These are phyloP conservation scores for Teratosphaeria destructans DNA, from an alignment of 2,329 filamentous ascomycete genomes.

Conservation along the genomic window DNA sequence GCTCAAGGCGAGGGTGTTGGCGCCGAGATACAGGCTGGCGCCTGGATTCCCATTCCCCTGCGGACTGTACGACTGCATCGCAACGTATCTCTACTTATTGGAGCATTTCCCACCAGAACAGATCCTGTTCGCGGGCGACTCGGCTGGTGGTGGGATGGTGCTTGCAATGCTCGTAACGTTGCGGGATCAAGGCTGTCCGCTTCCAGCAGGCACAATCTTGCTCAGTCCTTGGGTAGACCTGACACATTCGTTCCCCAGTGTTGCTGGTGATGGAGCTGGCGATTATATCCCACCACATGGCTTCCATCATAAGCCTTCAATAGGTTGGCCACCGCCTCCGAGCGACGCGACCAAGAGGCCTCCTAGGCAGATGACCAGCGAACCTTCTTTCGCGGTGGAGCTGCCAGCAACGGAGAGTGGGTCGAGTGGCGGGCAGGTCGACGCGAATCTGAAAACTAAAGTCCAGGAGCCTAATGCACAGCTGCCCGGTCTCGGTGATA, in stretches of 20 bases:
- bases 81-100: slow-evolving; percentile 76
- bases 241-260: slow-evolving; percentile 88
- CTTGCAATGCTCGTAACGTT: slow-evolving; percentile 67
- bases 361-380: slow-evolving; percentile 12
- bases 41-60: slow-evolving; percentile 96
- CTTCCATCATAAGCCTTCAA: slow-evolving; percentile 82
- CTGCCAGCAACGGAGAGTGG: slow-evolving; percentile 15
- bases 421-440: slow-evolving; percentile 5
- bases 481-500: slow-evolving; percentile 19
- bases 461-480: slow-evolving; percentile 6
- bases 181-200: slow-evolving; percentile 69
- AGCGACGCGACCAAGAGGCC: slow-evolving; percentile 45
- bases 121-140: slow-evolving; percentile 83
- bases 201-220: slow-evolving; percentile 81
- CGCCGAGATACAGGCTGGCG: slow-evolving; percentile 72
- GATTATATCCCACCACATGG: slow-evolving; percentile 86
- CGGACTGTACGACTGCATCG: slow-evolving; percentile 78
- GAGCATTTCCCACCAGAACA: slow-evolving; percentile 65
- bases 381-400: slow-evolving; percentile 18
- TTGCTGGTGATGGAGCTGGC: slow-evolving; percentile 58
- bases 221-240: slow-evolving; percentile 95
- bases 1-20: slow-evolving; percentile 79
- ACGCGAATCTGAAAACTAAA: slow-evolving; percentile 5
- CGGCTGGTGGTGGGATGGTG: slow-evolving; percentile 85
- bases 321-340: slow-evolving; percentile 81